These are phyloP conservation scores for Mucuna pruriens DNA, from an alignment of 306 rosid species.

Conservation along the genomic window DNA sequence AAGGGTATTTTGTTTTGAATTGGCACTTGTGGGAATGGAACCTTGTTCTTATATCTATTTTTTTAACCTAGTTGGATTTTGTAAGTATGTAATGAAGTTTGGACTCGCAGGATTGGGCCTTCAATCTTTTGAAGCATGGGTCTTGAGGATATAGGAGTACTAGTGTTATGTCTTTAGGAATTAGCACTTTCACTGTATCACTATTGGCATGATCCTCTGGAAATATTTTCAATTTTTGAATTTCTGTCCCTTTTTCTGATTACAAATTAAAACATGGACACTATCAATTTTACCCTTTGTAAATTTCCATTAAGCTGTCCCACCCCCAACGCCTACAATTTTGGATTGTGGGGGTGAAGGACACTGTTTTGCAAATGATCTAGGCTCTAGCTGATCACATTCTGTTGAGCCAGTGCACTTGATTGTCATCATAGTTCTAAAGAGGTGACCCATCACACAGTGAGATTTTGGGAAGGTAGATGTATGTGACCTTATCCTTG, in stretches of 20 bases:
- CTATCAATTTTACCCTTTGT: neutral
- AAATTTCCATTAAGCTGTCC: neutral
- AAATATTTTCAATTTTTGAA: neutral
- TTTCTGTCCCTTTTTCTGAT: neutral
- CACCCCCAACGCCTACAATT: neutral
- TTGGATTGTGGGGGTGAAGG: neutral
- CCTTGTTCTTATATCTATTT: neutral
- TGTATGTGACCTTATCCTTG: neutral
- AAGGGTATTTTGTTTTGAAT: neutral
- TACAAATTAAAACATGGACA: neutral
- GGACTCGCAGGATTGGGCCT: neutral
- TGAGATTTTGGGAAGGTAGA: neutral
- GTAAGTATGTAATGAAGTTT: neutral
- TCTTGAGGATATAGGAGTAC: neutral
- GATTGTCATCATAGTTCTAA: neutral
- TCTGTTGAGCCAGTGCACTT: neutral
- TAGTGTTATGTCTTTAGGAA: neutral
- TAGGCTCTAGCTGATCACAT: neutral
- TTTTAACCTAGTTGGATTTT: neutral
- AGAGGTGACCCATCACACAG: neutral
- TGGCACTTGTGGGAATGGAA: neutral
- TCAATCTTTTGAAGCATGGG: neutral
- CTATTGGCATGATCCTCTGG: neutral
- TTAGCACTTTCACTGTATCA: conserved; percentile 5
- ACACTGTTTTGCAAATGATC: neutral